Evolutionary conservation across 1,284 basidiomycete species (phyloP).

Genomic region (Xerocomus minutiporus): DNA sequence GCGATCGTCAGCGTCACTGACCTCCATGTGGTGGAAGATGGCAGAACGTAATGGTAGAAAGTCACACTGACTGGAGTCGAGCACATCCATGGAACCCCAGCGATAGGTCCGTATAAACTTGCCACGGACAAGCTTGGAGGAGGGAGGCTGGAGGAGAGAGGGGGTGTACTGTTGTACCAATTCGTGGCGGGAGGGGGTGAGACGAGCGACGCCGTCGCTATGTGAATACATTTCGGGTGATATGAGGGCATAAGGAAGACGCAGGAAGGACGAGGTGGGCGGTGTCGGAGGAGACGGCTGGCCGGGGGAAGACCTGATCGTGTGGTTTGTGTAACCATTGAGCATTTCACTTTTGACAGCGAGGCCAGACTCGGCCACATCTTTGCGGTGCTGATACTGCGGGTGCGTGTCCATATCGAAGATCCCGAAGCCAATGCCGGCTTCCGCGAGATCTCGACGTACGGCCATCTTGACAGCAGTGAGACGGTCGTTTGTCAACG

Average conservation of each 20-base stretch:
- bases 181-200: slow-evolving; percentile 55
- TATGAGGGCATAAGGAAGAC: slow-evolving; percentile 71
- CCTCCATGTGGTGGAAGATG: slow-evolving; percentile 80
- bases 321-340: slow-evolving; percentile 46
- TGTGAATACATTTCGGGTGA: slow-evolving; percentile 78
- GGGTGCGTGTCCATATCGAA: slow-evolving; percentile 64
- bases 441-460: slow-evolving; percentile 69
- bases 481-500: slow-evolving; percentile 84
- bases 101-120: slow-evolving; percentile 68
- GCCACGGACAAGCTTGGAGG: slow-evolving; percentile 50
- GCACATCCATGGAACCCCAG: slow-evolving; percentile 75
- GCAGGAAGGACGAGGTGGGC: slow-evolving; percentile 52
- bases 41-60: slow-evolving; percentile 68
- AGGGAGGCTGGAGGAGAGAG: slow-evolving; percentile 38
- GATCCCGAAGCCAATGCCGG: slow-evolving; percentile 80
- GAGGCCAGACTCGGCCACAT: slow-evolving; percentile 36
- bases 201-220: slow-evolving; percentile 65
- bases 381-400: slow-evolving; percentile 44
- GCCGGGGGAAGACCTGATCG: slow-evolving; percentile 47
- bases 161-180: slow-evolving; percentile 67
- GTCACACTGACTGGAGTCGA: slow-evolving; percentile 73
- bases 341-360: slow-evolving; percentile 40
- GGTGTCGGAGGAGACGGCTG: slow-evolving; percentile 57
- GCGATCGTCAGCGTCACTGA: slow-evolving; percentile 35
- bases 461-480: slow-evolving; percentile 72